These are phyloP conservation scores for Aspergillus saccharolyticus DNA, from an alignment of 495 filamentous ascomycete species.

Conservation along the genomic window DNA sequence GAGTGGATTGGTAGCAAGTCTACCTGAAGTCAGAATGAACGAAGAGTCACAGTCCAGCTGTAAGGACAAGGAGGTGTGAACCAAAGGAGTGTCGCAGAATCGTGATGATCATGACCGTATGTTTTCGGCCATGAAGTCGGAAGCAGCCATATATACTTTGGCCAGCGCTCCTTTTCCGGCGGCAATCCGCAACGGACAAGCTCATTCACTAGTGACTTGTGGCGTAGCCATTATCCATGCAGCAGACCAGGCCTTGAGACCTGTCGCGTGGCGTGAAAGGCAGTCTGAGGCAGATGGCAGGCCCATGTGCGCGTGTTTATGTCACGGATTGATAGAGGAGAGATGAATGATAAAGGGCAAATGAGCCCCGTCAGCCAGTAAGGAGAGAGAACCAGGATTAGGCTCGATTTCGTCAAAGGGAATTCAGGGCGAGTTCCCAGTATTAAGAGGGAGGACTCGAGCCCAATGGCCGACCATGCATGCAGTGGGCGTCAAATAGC, in stretches of 20 bases:
- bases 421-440: not conserved
- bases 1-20: not conserved
- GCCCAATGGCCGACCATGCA: not conserved
- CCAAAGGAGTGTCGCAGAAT: constrained; percentile 1
- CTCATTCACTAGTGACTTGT: constrained; percentile 8
- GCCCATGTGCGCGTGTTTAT: constrained; percentile 18
- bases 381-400: not conserved
- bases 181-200: not conserved
- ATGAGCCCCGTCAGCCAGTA: not conserved
- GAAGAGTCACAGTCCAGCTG: not conserved
- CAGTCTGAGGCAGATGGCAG: not conserved
- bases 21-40: not conserved
- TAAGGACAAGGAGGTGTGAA: not conserved
- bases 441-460: not conserved
- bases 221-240: constrained; percentile 20
- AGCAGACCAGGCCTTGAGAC: constrained; percentile 34
- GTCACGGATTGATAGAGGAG: not conserved
- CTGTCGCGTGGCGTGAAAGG: constrained; percentile 16
- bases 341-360: not conserved
- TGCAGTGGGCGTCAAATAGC: not conserved
- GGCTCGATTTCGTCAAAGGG: not conserved
- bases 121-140: not conserved
- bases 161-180: not conserved
- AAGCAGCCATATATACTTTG: constrained; percentile 1
- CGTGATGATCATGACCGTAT: not conserved